phyloP scores from a whole-genome alignment of 176 grass and related monocot species.

The Puccinellia tenuiflora region DNA sequence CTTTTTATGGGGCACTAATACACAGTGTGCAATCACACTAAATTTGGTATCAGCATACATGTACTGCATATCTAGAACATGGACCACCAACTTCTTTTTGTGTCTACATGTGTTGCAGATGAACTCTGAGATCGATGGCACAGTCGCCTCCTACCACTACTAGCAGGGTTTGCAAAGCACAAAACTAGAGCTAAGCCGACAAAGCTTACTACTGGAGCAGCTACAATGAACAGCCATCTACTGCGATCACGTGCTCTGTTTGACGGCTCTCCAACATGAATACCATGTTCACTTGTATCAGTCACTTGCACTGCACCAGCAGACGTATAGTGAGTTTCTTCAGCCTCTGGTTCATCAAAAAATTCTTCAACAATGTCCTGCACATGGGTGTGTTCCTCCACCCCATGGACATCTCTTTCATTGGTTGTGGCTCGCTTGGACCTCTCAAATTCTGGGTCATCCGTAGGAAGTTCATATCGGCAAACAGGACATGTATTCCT shows the following conservation, averaged over 20 bases:
- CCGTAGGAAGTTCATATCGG: slow-evolving; percentile 70
- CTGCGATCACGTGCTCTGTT: slow-evolving; percentile 17
- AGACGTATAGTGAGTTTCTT: slow-evolving; percentile 14
- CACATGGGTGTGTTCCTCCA: not conserved
- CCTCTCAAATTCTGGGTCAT: slow-evolving; percentile 69
- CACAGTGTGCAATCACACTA: not conserved
- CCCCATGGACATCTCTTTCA: slow-evolving; percentile 12
- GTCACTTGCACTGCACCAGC: slow-evolving; percentile 10
- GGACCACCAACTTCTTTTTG: slow-evolving; percentile 81
- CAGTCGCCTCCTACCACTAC: slow-evolving; percentile 34
- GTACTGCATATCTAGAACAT: slow-evolving; percentile 47
- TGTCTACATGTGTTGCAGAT: slow-evolving; percentile 21
- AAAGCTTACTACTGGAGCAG: slow-evolving; percentile 65
- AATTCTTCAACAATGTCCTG: slow-evolving; percentile 27
- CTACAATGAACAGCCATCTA: slow-evolving; percentile 59
- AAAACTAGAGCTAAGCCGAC: slow-evolving; percentile 71
- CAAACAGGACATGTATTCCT: slow-evolving; percentile 95
- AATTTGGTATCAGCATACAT: not conserved
- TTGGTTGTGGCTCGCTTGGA: slow-evolving; percentile 33
- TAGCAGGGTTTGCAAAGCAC: slow-evolving; percentile 60
- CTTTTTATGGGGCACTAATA: slow-evolving; percentile 20
- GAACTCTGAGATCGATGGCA: slow-evolving; percentile 25
- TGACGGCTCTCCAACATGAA: slow-evolving; percentile 26
- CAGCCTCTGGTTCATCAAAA: slow-evolving; percentile 41
- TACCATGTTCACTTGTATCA: slow-evolving; percentile 15